phyloP scores from a whole-genome alignment of 495 filamentous ascomycete genomes.

The Lasiosphaeria hispida region DNA sequence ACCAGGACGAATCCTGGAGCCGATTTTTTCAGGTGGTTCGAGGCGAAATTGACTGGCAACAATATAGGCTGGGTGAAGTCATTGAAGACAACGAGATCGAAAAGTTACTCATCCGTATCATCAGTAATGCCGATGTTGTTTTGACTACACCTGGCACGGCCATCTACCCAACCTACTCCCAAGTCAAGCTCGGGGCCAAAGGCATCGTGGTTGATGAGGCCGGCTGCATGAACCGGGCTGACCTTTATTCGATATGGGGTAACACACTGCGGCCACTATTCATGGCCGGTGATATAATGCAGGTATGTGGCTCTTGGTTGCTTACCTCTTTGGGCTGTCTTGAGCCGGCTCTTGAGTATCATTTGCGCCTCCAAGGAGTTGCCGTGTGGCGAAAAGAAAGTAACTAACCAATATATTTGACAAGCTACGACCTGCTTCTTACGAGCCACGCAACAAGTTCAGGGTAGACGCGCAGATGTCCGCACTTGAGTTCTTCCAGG shows the following conservation, averaged over 20 bases:
- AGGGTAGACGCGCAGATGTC: background rate
- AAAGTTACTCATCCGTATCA: background rate
- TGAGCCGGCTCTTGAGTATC: no score
- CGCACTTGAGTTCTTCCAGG: background rate
- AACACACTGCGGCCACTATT: conserved; percentile 15
- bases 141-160: conserved; percentile 10
- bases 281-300: conserved; percentile 11
- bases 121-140: conserved; percentile 2
- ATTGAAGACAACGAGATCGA: background rate
- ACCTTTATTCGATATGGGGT: conserved; percentile 16
- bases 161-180: background rate
- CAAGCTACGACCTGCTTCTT: conserved; percentile 9
- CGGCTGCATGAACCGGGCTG: conserved; percentile 11
- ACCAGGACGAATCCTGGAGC: background rate
- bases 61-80: background rate
- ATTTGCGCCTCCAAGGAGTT: no score
- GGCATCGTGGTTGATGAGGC: conserved; percentile 26
- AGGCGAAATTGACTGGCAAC: conserved; percentile 6
- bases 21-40: conserved; percentile 4
- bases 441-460: background rate
- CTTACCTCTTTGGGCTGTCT: no score
- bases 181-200: conserved; percentile 8
- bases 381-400: no score
- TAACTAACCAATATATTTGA: background rate
- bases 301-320: no score